A percentile compares a stretch with the other conserved stretches of the same genome.
Evolutionary conservation across 768 basidiomycete genomes (phyloP).

Genomic region (Calocybe cyanea): DNA sequence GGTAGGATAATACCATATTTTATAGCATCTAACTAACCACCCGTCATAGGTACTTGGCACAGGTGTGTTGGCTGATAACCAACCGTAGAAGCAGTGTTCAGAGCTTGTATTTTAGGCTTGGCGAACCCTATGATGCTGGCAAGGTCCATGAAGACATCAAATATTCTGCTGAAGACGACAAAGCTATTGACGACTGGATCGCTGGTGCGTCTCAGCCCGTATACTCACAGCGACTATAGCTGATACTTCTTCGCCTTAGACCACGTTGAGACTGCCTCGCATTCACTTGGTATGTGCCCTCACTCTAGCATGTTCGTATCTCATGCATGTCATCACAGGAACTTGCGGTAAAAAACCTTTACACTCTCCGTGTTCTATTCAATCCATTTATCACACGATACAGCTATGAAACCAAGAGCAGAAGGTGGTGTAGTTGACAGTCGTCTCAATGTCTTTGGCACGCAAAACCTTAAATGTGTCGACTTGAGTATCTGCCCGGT

Average conservation of each 20-base stretch:
- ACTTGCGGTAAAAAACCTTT: slow-evolving; percentile 41
- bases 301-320: background rate
- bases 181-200: slow-evolving; percentile 71
- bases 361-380: background rate
- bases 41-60: slow-evolving; percentile 51
- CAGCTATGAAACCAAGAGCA: slow-evolving; percentile 65
- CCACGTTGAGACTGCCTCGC: slow-evolving; percentile 78
- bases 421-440: slow-evolving; percentile 65
- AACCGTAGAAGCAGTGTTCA: too few relatives aligned
- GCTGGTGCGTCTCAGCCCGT: slow-evolving; percentile 28
- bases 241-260: slow-evolving; percentile 21
- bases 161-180: slow-evolving; percentile 65
- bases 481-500: slow-evolving; percentile 74
- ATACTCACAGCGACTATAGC: too few relatives aligned
- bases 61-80: too few relatives aligned
- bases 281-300: slow-evolving; percentile 49
- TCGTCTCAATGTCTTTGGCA: slow-evolving; percentile 62
- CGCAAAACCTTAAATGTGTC: slow-evolving; percentile 61
- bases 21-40: background rate
- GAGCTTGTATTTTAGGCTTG: slow-evolving; percentile 30
- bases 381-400: background rate
- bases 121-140: slow-evolving; percentile 46
- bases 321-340: slow-evolving; percentile 18
- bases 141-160: slow-evolving; percentile 64
- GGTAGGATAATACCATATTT: too few relatives aligned